Base-by-base conservation (phyloP, 371 early-diverging fungal genomes). In the Vavraia culicis region DNA sequence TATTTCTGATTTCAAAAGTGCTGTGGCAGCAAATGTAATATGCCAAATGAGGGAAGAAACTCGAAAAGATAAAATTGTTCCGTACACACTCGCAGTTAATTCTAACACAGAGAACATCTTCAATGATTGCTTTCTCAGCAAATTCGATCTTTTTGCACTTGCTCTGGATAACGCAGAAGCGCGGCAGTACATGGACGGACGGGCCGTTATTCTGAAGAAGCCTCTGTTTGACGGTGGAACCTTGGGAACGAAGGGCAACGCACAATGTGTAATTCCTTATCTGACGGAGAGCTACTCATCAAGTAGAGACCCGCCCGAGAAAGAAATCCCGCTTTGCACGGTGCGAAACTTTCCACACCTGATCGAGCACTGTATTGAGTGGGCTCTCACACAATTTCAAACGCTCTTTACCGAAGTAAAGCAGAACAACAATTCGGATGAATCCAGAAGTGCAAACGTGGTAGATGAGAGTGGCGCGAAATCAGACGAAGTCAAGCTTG, bases 111-210 rank as follows among this genome's bases (percentile, higher is more conserved):
- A 98, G 69, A 71, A 76, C 34, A 71, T 93, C 9, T 98, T 90
- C 62, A 77, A 82, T 59, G 94, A 94, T 65, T 75, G 70, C 9
- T 94, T 98, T 74, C 90, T 86, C 71, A 78, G 77, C 39, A 43
- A 57, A 0, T 62, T 91, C 46, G 81, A 85, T 49, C 78, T 85
- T 51, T 87, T 98, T 14, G 85, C 90, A 35, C 95, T 94, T 67
- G 99, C 99, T 3, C 74, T 98, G 54, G 99, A 98, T 69, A 98
- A 98, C 64, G 82, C 94, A 20, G 90, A 94, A 50, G 91, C 99
- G 14, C 81, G 99, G 58, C 75, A 77, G 71, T 98, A 98, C 64
- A 83, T 95, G 73, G 99, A 98, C 71, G 69, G 81, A 52, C 80
- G 94, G 53, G 91, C 94, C 67, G 87, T 95, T 11, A 85, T 81